phyloP scores from a whole-genome alignment of 371 early-diverging fungal genomes.

The Mortierella sp. region DNA sequence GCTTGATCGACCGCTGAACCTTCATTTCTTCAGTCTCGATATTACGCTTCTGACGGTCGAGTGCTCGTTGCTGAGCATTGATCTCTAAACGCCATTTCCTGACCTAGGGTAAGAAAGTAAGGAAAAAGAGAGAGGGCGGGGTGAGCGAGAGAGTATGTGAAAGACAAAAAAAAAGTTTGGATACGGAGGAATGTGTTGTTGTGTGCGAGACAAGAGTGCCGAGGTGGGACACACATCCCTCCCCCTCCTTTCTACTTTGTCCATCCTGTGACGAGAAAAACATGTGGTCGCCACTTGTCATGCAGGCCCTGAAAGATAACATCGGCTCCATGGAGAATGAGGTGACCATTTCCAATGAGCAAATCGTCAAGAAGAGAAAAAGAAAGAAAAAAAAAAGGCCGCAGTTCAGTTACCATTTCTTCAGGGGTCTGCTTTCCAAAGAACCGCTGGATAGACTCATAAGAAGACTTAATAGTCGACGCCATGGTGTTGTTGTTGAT shows the following conservation, averaged over 20 bases:
- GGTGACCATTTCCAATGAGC: no score
- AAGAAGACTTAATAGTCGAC: constrained; percentile 40
- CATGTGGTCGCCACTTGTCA: no score
- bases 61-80: constrained; percentile 86
- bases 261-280: no score
- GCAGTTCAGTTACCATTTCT: constrained; percentile 59
- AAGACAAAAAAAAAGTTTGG: background rate
- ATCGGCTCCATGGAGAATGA: no score
- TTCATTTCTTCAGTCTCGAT: constrained; percentile 89
- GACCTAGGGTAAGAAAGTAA: constrained; percentile 61
- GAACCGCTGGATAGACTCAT: constrained; percentile 62
- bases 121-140: background rate
- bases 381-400: background rate
- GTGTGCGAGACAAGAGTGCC: background rate
- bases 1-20: constrained; percentile 81
- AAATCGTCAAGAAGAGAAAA: background rate
- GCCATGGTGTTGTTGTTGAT: constrained; percentile 25
- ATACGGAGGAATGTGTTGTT: background rate
- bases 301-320: no score
- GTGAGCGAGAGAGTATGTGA: background rate
- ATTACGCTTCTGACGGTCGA: constrained; percentile 84
- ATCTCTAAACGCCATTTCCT: constrained; percentile 92
- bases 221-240: no score
- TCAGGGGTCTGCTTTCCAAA: constrained; percentile 75
- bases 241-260: no score